These are phyloP conservation scores for Scortechinia acanthostroma DNA, from an alignment of 2,329 filamentous ascomycete genomes.

Conservation along the genomic window DNA sequence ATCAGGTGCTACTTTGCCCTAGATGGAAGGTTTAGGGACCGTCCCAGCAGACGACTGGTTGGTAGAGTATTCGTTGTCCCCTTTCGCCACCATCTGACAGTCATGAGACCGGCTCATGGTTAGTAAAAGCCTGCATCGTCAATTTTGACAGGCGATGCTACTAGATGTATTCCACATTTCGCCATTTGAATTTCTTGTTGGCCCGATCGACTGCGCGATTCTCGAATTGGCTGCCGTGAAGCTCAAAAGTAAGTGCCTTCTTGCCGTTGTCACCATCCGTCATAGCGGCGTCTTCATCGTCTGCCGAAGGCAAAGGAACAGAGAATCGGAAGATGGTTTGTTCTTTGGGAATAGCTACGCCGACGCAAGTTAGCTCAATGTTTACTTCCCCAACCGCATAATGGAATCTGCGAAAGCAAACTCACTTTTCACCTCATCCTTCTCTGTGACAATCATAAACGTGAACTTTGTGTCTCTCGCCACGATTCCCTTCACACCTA, in stretches of 20 bases:
- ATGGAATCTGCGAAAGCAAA: no score
- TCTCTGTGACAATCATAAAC: constrained; percentile 49
- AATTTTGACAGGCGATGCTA: no score
- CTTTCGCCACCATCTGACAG: no score
- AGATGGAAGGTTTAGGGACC: no score
- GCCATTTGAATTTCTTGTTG: constrained; percentile 58
- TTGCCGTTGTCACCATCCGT: constrained; percentile 2
- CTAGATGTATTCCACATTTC: constrained; percentile 46
- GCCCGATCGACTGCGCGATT: constrained; percentile 49
- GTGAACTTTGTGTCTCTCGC: constrained; percentile 57
- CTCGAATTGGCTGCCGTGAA: constrained; percentile 53
- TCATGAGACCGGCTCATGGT: no score
- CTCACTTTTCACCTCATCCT: constrained; percentile 44
- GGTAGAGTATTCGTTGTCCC: no score
- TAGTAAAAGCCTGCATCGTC: no score
- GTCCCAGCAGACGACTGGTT: no score
- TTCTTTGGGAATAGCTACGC: constrained; percentile 51
- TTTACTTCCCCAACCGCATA: no score
- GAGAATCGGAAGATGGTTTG: constrained; percentile 51
- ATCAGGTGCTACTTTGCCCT: no score
- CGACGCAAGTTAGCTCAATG: no score
- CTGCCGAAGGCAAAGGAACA: constrained; percentile 30
- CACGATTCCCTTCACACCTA: constrained; percentile 53
- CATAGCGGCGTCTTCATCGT: constrained; percentile 6
- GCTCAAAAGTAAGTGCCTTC: constrained; percentile 43